Evolutionary conservation across 192 early-diverging fungal species (phyloP), one percentile per base, ranked within the genome.

Genomic region (Podila minutissima): DNA sequence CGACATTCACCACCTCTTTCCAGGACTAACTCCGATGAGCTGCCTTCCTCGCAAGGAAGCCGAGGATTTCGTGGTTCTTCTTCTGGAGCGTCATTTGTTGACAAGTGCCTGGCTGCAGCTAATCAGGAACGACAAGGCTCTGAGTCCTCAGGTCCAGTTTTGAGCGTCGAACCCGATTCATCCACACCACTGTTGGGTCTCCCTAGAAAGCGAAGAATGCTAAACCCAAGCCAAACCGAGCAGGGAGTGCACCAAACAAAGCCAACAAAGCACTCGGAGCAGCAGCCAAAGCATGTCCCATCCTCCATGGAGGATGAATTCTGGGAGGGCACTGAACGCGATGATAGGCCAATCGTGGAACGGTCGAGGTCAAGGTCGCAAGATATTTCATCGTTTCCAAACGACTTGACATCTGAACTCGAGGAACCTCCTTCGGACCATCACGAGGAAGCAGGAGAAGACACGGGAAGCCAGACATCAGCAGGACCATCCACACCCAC

Each of bases 271-370:
- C 11, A 17, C 41, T 46, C 61, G 64, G n/a, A 53, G 13, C 11
- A 63, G 5, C 50, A 26, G 24, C 20, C 53, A 11, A 19, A 33
- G 8, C 67, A 76, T 10, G 74, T 76, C 4, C 22, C 24, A 4
- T 66, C 74, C 0, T 76, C 74, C 8, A 31, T 76, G 26, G 67
- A 71, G 9, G 69, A 77, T 19, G 62, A 60, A 7, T 78, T 78
- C 35, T 78, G 68, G 69, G 67, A 64, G 22, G 32, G 68, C 28
- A 37, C 62, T 5, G 71, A 72, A 17, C 26, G 0, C 35, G 26
- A n/a, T 41, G 62, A 13, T 51, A 35, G 8, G 11, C 22, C 12
- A 9, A 8, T 22, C 2, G 17, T 38, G 31, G 3, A 17, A 61
- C 11, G 35, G 17, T 76, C 74, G 19, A 48, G 74, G 29, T 69